These are phyloP conservation scores for Nitzschia putrida DNA, from an alignment of 108 stramenopile species.

Conservation along the genomic window DNA sequence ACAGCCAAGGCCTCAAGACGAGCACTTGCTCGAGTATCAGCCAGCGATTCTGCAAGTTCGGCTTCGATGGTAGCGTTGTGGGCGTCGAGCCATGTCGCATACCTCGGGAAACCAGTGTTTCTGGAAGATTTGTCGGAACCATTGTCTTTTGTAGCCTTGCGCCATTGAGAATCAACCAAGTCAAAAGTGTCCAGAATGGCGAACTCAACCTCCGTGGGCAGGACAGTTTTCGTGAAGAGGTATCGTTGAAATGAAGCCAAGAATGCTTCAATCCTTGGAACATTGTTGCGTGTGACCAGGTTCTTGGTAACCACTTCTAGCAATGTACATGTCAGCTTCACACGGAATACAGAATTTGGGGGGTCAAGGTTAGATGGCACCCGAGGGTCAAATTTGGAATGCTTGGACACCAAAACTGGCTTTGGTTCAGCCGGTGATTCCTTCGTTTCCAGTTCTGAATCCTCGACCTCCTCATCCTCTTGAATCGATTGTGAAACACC, in stretches of 20 bases:
- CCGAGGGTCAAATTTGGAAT: slow-evolving; percentile 88
- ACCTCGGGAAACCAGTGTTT: slow-evolving; percentile 57
- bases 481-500: slow-evolving; percentile 69
- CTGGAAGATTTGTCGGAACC: slow-evolving; percentile 33
- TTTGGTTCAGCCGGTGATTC: slow-evolving; percentile 21
- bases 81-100: slow-evolving; percentile 77
- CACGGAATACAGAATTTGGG: slow-evolving; percentile 81
- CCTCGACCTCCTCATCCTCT: slow-evolving; percentile 83
- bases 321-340: slow-evolving; percentile 84
- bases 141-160: slow-evolving; percentile 39
- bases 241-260: slow-evolving; percentile 90
- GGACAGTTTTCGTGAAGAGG: slow-evolving; percentile 87
- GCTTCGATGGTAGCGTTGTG: slow-evolving; percentile 75
- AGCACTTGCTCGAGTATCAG: slow-evolving; percentile 35
- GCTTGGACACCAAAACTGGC: slow-evolving; percentile 67
- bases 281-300: slow-evolving; percentile 66
- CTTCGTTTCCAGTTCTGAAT: slow-evolving; percentile 41
- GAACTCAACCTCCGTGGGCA: slow-evolving; percentile 92
- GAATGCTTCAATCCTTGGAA: slow-evolving; percentile 61
- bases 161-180: slow-evolving; percentile 78
- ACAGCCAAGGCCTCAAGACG: slow-evolving; percentile 71
- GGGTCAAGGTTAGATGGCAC: slow-evolving; percentile 80
- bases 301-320: slow-evolving; percentile 74
- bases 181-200: slow-evolving; percentile 91
- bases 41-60: slow-evolving; percentile 55